phyloP scores from a whole-genome alignment of 2,329 filamentous ascomycete species.

The Knufia petricola region DNA sequence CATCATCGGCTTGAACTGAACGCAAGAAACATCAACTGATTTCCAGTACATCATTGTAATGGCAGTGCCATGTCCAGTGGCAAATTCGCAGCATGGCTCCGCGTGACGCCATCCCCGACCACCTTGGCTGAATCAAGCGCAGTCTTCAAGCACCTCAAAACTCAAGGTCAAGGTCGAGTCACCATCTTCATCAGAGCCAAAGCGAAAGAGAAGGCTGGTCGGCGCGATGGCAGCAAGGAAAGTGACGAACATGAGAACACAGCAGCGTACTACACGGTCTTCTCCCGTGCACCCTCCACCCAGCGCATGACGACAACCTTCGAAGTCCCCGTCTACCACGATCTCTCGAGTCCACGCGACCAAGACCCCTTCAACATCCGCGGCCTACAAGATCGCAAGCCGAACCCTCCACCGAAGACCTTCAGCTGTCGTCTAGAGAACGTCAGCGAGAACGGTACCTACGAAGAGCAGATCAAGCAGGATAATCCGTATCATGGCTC shows the following conservation, averaged over 20 bases:
- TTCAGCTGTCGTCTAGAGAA: conserved; percentile 14
- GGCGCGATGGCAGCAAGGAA: background rate
- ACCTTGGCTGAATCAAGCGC: conserved; percentile 18
- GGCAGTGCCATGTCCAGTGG: conserved; percentile 8
- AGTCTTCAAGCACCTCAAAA: conserved; percentile 17
- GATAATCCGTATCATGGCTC: conserved; percentile 1
- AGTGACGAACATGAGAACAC: background rate
- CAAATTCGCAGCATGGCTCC: conserved; percentile 12
- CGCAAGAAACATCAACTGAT: too few species aligned
- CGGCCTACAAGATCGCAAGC: conserved; percentile 16
- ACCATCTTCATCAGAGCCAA: background rate
- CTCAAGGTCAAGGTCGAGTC: conserved; percentile 11
- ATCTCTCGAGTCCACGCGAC: conserved; percentile 15
- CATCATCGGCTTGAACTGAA: too few species aligned
- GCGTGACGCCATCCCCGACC: conserved; percentile 15
- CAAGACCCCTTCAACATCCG: conserved; percentile 21
- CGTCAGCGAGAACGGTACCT: background rate
- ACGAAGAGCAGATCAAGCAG: background rate
- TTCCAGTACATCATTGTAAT: background rate
- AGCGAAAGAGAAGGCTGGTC: too few species aligned
- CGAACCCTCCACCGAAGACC: conserved; percentile 11
- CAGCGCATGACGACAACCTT: conserved; percentile 7
- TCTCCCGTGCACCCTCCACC: conserved; percentile 12
- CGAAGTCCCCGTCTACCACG: conserved; percentile 14
- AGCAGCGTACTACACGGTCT: conserved; percentile 15